Conservation (phyloP, 495 filamentous ascomycete genomes). For the Hypoxylon crocopeplum region DNA sequence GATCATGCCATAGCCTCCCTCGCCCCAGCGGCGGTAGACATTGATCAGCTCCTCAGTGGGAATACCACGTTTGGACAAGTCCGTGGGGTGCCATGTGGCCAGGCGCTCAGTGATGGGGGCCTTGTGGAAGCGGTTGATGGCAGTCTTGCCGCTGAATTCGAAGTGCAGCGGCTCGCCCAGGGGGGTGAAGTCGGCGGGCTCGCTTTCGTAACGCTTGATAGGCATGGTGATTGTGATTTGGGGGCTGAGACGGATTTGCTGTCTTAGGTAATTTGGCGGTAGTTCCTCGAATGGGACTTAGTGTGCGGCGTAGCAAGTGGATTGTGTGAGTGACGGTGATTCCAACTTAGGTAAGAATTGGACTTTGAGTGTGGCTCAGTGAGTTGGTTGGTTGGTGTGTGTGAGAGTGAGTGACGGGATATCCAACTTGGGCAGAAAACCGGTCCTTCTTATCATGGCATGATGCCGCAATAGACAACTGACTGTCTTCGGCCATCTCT, state of each 20-base stretch:
- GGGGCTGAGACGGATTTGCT: neutral
- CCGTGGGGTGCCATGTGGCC: conserved; percentile 56
- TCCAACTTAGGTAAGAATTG: too few species aligned
- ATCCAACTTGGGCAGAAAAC: too few species aligned
- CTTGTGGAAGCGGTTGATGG: conserved; percentile 66
- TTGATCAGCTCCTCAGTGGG: conserved; percentile 63
- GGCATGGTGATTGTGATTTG: neutral
- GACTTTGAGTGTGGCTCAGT: too few species aligned
- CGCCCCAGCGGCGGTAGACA: conserved; percentile 66
- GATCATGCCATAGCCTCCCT: conserved; percentile 62
- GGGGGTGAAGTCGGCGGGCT: conserved; percentile 45
- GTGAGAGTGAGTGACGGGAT: too few species aligned
- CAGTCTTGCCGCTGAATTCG: conserved; percentile 59
- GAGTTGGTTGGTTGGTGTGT: too few species aligned
- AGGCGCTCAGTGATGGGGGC: conserved; percentile 66
- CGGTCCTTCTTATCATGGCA: too few species aligned
- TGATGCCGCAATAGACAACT: too few species aligned
- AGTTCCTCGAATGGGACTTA: too few species aligned
- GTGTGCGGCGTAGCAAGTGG: too few species aligned
- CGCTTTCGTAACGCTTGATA: neutral
- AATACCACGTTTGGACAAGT: conserved; percentile 55
- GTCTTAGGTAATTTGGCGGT: too few species aligned
- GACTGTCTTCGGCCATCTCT: too few species aligned
- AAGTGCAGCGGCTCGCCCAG: conserved; percentile 64
- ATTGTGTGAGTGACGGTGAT: too few species aligned